Evolutionary conservation across 1,139 yeast genomes (phyloP), one percentile per base, ranked within the genome.

Genomic region (Blastobotrys indianensis): DNA sequence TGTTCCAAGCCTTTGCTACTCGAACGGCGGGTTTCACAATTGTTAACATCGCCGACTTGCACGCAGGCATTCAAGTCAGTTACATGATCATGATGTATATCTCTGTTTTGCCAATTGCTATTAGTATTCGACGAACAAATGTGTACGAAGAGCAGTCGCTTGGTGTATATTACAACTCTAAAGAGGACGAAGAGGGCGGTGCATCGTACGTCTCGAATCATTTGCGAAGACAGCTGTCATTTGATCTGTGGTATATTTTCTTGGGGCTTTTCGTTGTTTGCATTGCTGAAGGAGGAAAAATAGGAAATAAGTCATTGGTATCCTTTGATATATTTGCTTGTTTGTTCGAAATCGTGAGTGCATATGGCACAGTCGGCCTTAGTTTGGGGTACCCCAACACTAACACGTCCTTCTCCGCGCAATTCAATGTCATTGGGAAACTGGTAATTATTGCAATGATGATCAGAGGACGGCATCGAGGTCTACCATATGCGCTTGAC

Each of bases 21-120:
- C 78, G 99, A 68, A 92, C 98, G 0, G 95, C 96, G 0, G 99
- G 99, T 0, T 83, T 90, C 55, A 58, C 84, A 0, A 82, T 84
- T 33, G 76, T 90, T 30, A 80, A 83, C 63, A 66, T 92, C 37
- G 70, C 86, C 3, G 63, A 66, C 39, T 70, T 92, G 44, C 94
- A 90, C 59, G 92, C 97, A 0, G 95, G 96, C 0, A 85, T 92
- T 40, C 95, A 87, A 63, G 95, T 92, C 36, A 82, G 94, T 58
- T 94, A 94, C 63, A 76, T 88, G 81, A 75, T 92, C 52, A 90
- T 92, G 97, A 92, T 92, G 98, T 92, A 94, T 68, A 87, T 94
- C 29, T 90, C 97, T 4, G 97, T 92, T 42, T 72, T 90, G 60
- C 99, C 99, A 0, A 71, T 92, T 59, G 98, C 98, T 35, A 92